A percentile compares a stretch with the other conserved stretches of the same genome.
Conservation (phyloP, 2,329 filamentous ascomycete species). For the Colletotrichum cereale region DNA sequence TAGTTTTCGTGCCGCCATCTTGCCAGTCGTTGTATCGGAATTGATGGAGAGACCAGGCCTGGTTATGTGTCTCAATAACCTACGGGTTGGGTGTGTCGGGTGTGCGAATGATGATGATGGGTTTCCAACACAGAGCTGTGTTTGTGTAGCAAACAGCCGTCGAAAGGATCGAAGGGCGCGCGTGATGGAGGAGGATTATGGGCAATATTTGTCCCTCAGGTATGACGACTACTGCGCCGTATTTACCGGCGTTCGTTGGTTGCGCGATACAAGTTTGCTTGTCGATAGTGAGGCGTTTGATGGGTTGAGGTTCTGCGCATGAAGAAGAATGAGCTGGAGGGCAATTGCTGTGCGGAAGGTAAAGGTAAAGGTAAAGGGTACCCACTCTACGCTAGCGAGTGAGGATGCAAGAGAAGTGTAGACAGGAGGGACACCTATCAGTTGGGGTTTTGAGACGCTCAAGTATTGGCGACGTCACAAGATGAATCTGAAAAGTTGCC, state of each 20-base stretch:
- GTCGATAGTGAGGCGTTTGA: constrained; percentile 39
- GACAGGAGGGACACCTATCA: background rate
- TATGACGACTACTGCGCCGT: constrained; percentile 29
- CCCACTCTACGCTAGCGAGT: background rate
- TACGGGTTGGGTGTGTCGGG: constrained; percentile 21
- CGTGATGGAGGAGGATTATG: background rate
- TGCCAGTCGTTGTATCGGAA: constrained; percentile 47
- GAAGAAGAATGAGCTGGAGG: constrained; percentile 36
- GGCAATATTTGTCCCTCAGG: constrained; percentile 12
- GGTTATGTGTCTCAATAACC: constrained; percentile 22
- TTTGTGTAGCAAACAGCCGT: constrained; percentile 21
- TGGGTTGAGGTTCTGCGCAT: constrained; percentile 35
- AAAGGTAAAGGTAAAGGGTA: background rate
- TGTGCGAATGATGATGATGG: constrained; percentile 17
- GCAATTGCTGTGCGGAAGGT: constrained; percentile 20
- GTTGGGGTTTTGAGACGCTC: no score
- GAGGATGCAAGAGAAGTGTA: background rate
- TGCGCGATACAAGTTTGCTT: constrained; percentile 33
- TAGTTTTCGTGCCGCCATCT: constrained; percentile 95
- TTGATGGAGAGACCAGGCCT: constrained; percentile 4
- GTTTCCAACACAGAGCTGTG: constrained; percentile 17
- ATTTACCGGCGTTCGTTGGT: constrained; percentile 23
- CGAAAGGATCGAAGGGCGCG: constrained; percentile 4
- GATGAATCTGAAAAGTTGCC: fast-evolving
- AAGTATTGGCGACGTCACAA: fast-evolving